Evolutionary conservation across 352 stramenopile genomes (phyloP), one percentile per base, ranked within the genome.

Genomic region (Globisporangium canariense): DNA sequence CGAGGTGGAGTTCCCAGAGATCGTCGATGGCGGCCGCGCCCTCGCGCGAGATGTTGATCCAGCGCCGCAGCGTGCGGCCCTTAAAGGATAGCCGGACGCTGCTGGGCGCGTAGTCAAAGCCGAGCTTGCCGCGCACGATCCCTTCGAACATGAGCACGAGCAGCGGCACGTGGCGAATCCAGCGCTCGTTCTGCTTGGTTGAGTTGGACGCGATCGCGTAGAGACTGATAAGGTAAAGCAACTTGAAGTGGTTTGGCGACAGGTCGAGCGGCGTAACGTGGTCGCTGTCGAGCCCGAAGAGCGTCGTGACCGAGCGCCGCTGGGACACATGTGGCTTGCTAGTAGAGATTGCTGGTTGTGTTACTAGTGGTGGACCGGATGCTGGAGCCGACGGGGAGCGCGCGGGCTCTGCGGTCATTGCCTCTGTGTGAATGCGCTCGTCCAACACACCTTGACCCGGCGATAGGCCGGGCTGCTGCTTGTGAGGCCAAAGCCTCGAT

Each of bases 91-190:
- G 82, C n/a, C 97, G 74, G 66, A 97, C 85, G 10, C 84, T 97
- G 46, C 90, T 89, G n/a, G 97, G 97, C 61, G 96, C 96, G 64
- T 99, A 99, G 78, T 99, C 97, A 71, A 98, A 99, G 66, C 98
- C 89, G 49, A 99, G 81, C 25, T 97, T 89, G 62, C 96, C 88
- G 49, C 88, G 76, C 38, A 98, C 79, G 55, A 99, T 98, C 13
- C 93, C 97, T 70, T 99, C 96, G 71, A 98, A 99, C 71, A 99
- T 90, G 13, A 99, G 81, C 67, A 99, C 97, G 45, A 98, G 84
- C 36, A 99, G 70, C 47, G 97, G 91, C 25, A 97, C 88, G 58
- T 98, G 98, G 46, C 96, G 86, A 58, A 99, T 90, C 97, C 97
- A 99, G 46, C 93, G 76, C 71, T 98, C 95, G 60, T 97, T 97